Conservation (phyloP, 75 land plant species). For the Pinus albicaulis region DNA sequence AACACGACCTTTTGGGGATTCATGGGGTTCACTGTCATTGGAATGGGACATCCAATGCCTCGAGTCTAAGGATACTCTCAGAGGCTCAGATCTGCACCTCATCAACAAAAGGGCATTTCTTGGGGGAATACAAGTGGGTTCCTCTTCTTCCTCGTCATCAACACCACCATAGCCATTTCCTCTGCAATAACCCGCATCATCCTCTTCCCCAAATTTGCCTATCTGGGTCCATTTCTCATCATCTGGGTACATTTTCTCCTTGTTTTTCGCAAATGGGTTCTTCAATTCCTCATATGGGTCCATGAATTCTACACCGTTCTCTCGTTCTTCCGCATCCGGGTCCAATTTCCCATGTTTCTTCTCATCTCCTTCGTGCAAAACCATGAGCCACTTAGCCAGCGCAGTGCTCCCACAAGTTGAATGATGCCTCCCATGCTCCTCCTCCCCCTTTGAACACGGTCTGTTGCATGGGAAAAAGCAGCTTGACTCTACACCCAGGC, state of each 20-base stretch:
- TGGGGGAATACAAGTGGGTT: slow-evolving; percentile 33
- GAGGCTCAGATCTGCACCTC: slow-evolving; percentile 76
- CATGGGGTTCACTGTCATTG: background rate
- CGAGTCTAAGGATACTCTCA: slow-evolving; percentile 38
- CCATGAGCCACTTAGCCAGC: slow-evolving; percentile 55
- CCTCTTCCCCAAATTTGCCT: background rate
- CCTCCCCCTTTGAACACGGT: background rate
- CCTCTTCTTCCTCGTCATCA: background rate
- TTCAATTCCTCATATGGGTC: background rate
- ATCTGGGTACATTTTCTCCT: background rate
- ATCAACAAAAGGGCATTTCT: slow-evolving; percentile 62
- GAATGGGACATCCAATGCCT: slow-evolving; percentile 6
- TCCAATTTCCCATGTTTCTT: slow-evolving; percentile 8
- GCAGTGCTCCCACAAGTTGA: slow-evolving; percentile 14
- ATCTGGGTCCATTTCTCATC: background rate
- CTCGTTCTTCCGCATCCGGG: slow-evolving; percentile 26
- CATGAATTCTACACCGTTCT: background rate
- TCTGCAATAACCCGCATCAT: background rate
- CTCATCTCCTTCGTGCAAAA: slow-evolving; percentile 44
- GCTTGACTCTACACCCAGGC: slow-evolving; percentile 52
- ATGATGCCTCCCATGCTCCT: background rate
- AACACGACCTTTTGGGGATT: background rate
- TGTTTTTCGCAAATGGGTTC: slow-evolving; percentile 5
- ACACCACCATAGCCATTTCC: background rate
- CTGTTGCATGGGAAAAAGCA: slow-evolving; percentile 53